These are phyloP conservation scores for Mediolabrus comicus DNA, from an alignment of 108 stramenopile genomes.

Conservation along the genomic window DNA sequence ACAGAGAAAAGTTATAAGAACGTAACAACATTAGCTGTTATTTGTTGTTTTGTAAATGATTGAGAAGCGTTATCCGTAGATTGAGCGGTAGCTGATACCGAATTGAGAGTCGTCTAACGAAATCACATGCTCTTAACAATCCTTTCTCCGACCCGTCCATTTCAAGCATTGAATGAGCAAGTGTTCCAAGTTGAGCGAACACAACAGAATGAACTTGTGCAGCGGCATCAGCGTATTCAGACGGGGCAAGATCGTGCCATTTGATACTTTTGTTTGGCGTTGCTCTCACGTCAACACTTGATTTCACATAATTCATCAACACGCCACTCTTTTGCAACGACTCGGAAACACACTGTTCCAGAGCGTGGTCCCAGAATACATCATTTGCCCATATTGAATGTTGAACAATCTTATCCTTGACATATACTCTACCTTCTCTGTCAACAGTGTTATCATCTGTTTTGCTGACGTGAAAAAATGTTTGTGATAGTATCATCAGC, in stretches of 20 bases:
- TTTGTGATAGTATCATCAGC: slow-evolving; percentile 73
- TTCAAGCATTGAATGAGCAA: slow-evolving; percentile 78
- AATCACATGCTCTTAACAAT: slow-evolving; percentile 53
- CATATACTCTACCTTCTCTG: slow-evolving; percentile 43
- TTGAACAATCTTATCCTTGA: slow-evolving; percentile 45
- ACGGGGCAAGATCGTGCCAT: slow-evolving; percentile 69
- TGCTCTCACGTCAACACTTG: slow-evolving; percentile 8
- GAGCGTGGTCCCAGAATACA: slow-evolving; percentile 68
- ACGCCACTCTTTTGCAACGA: slow-evolving; percentile 67
- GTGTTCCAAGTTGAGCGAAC: slow-evolving; percentile 71
- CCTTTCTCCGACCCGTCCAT: slow-evolving; percentile 49
- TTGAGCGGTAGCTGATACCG: slow-evolving; percentile 68
- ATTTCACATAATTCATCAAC: slow-evolving; percentile 53
- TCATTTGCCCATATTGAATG: slow-evolving; percentile 68
- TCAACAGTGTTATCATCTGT: slow-evolving; percentile 19
- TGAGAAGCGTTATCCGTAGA: slow-evolving; percentile 65
- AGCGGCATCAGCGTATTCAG: slow-evolving; percentile 65
- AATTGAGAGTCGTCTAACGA: slow-evolving; percentile 69
- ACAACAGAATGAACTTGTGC: slow-evolving; percentile 78
- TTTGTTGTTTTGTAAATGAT: slow-evolving; percentile 48
- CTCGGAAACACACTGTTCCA: slow-evolving; percentile 67
- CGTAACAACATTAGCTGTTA: background rate
- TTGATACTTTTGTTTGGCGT: slow-evolving; percentile 48
- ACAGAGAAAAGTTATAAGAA: background rate
- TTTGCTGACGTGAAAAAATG: slow-evolving; percentile 47